phyloP scores from a whole-genome alignment of 345 rosid genomes.

The Isatis tinctoria region DNA sequence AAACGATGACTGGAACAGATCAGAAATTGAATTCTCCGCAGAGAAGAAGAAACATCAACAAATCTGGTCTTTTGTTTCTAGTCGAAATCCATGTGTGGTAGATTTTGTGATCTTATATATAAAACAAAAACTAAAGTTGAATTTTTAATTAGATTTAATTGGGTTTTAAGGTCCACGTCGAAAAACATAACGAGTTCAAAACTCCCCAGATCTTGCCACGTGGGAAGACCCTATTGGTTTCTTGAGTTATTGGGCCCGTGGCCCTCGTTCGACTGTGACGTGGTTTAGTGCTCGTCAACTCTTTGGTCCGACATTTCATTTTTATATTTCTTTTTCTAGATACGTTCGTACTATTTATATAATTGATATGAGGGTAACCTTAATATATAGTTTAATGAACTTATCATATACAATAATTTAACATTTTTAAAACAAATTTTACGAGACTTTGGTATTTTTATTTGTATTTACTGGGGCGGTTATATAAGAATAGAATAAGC shows the following conservation, averaged over 20 bases:
- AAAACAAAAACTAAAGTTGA: neutral
- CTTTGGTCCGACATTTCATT: slow-evolving; percentile 19
- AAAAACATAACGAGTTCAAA: slow-evolving; percentile 10
- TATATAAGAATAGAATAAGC: neutral
- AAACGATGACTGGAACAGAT: slow-evolving; percentile 20
- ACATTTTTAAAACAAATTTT: neutral
- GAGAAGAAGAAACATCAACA: slow-evolving; percentile 27
- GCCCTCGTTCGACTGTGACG: slow-evolving; percentile 12
- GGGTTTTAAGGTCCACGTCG: slow-evolving; percentile 22
- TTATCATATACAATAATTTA: neutral
- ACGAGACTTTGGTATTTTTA: neutral
- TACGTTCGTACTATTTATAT: too few species aligned
- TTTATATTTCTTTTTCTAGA: too few species aligned
- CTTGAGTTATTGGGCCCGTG: neutral
- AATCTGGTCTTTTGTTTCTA: slow-evolving; percentile 36
- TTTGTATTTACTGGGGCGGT: neutral
- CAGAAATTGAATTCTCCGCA: slow-evolving; percentile 11
- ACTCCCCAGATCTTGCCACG: slow-evolving; percentile 25
- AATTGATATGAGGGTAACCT: too few species aligned
- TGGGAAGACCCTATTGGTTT: slow-evolving; percentile 8
- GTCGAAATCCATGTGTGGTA: slow-evolving; percentile 11
- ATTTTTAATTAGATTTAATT: neutral
- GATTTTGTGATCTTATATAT: slow-evolving; percentile 5
- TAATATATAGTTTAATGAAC: neutral
- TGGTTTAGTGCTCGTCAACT: slow-evolving; percentile 33